Percentiles rank a stretch among this genome's conserved stretches.
These are phyloP conservation scores for Xylaria longipes DNA, from an alignment of 495 filamentous ascomycete species.

Conservation along the genomic window DNA sequence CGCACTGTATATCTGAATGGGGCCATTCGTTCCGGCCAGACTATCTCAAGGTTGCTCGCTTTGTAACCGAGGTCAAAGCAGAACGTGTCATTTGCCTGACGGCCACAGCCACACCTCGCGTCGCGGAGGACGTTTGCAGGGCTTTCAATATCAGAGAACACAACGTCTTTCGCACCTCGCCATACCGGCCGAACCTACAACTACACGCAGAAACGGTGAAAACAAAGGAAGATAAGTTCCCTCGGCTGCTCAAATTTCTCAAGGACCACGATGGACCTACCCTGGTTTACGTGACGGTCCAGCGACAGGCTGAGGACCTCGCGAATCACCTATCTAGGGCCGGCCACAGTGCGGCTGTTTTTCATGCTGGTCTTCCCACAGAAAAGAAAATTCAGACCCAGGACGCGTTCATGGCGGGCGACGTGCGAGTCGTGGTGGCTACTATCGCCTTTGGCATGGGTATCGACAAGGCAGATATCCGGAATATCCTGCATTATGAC, in stretches of 20 bases:
- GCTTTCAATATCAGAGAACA: slow-evolving; percentile 56
- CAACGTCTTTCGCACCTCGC: slow-evolving; percentile 60
- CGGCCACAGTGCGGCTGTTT: slow-evolving; percentile 52
- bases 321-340: slow-evolving; percentile 41
- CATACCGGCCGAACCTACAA: slow-evolving; percentile 62
- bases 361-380: slow-evolving; percentile 60
- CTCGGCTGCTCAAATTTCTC: slow-evolving; percentile 55
- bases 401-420: slow-evolving; percentile 58
- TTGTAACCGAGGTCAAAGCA: slow-evolving; percentile 60
- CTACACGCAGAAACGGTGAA: slow-evolving; percentile 55
- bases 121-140: slow-evolving; percentile 58
- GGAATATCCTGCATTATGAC: slow-evolving; percentile 64
- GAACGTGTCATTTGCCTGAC: slow-evolving; percentile 65
- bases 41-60: slow-evolving; percentile 66
- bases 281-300: slow-evolving; percentile 63
- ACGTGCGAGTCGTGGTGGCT: slow-evolving; percentile 58
- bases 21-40: slow-evolving; percentile 65
- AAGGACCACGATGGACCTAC: slow-evolving; percentile 55
- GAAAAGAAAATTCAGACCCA: slow-evolving; percentile 52
- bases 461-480: slow-evolving; percentile 64
- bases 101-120: slow-evolving; percentile 63
- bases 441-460: slow-evolving; percentile 70
- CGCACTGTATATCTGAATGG: slow-evolving; percentile 68
- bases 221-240: slow-evolving; percentile 49
- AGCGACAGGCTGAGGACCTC: slow-evolving; percentile 55